phyloP scores from a whole-genome alignment of 306 rosid species.

The Ochetophila trinervis region DNA sequence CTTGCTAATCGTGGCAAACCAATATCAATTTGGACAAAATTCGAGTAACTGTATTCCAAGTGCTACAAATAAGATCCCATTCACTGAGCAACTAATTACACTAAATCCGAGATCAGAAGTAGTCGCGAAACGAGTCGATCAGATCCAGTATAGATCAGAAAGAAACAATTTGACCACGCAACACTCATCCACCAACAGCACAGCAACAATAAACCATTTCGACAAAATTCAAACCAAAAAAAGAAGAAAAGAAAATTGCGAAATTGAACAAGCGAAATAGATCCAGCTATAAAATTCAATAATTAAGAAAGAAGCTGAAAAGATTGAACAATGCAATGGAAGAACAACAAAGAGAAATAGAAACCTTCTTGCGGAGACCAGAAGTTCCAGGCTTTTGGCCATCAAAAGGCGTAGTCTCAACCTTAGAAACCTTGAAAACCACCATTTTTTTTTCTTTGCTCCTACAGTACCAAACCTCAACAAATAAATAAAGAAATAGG shows the following conservation, averaged over 20 bases:
- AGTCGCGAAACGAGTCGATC: constrained; percentile 8
- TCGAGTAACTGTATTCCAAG: not conserved
- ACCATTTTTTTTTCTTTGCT: constrained; percentile 33
- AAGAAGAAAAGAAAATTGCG: not conserved
- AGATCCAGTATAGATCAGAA: constrained; percentile 33
- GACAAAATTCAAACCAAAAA: not conserved
- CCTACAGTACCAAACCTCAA: not conserved
- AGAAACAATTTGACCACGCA: constrained; percentile 3
- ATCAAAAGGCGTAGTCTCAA: constrained; percentile 65
- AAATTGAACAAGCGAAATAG: constrained; percentile 3
- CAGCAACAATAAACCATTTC: constrained; percentile 1
- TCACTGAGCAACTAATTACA: constrained; percentile 12
- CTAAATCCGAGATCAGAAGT: constrained; percentile 8
- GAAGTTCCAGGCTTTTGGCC: constrained; percentile 99
- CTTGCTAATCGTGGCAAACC: not conserved
- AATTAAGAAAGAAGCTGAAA: not conserved
- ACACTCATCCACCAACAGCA: constrained; percentile 20
- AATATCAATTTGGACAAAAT: not conserved
- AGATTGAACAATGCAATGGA: constrained; percentile 5
- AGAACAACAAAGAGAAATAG: not conserved
- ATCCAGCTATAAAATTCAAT: not conserved
- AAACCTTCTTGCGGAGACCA: constrained; percentile 99
- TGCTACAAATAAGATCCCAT: constrained; percentile 23
- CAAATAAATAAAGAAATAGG: not conserved
- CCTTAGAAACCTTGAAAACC: constrained; percentile 55